A percentile compares a stretch with the other conserved stretches of the same genome.
Conservation (phyloP, 257 asterid genomes). For the Penstemon barbatus region DNA sequence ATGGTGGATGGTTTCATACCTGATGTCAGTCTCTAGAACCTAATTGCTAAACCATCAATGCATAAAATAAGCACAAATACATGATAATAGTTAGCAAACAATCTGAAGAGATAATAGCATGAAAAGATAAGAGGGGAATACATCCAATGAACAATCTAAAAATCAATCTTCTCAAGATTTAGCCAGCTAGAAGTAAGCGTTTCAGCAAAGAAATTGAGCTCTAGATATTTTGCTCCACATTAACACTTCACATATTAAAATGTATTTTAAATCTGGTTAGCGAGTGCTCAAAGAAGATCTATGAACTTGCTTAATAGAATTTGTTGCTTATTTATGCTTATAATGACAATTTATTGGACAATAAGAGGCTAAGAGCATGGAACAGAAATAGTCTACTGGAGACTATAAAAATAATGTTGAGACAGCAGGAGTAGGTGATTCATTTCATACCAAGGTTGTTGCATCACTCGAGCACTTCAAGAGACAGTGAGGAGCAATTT, state of each 20-base stretch:
- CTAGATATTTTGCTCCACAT: neutral
- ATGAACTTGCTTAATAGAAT: neutral
- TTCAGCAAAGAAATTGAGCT: neutral
- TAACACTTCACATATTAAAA: neutral
- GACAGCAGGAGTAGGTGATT: neutral
- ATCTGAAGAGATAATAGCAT: no score
- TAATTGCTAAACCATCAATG: no score
- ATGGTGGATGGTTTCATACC: no score
- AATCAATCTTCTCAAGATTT: neutral
- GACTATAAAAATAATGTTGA: neutral
- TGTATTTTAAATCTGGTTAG: neutral
- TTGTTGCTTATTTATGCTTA: neutral
- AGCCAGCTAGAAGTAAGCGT: neutral
- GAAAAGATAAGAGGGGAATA: no score
- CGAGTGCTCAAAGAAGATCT: neutral
- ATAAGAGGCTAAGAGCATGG: conserved; percentile 7
- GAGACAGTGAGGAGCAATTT: conserved; percentile 63
- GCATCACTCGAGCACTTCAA: conserved; percentile 83
- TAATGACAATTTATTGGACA: neutral
- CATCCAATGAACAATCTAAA: no score
- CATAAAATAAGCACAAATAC: no score
- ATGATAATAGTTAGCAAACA: no score
- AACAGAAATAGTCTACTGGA: neutral
- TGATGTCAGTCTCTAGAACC: no score
- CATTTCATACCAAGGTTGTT: conserved; percentile 61